phyloP scores from a whole-genome alignment of 805 yeast species.

The Saturnispora besseyi region DNA sequence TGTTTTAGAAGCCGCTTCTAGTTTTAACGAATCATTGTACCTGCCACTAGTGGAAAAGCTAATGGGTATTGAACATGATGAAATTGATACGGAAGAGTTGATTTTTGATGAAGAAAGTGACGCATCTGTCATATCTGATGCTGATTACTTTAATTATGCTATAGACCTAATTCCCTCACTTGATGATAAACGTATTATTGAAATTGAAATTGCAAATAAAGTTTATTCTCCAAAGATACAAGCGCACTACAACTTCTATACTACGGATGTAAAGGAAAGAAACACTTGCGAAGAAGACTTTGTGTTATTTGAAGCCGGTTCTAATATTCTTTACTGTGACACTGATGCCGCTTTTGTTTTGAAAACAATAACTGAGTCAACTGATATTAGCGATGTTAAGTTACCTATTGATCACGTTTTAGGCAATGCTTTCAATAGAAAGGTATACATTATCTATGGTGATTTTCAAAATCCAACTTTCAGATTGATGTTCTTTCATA shows the following conservation, averaged over 20 bases:
- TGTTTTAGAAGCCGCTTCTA: conserved; percentile 33
- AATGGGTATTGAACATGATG: conserved; percentile 18
- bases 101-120: conserved; percentile 7
- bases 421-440: conserved; percentile 35
- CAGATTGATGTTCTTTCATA: conserved; percentile 44
- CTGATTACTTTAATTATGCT: conserved; percentile 20
- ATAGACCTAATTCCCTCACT: conserved; percentile 11
- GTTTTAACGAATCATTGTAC: conserved; percentile 31
- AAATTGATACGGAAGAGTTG: conserved; percentile 11
- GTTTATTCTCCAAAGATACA: conserved; percentile 53
- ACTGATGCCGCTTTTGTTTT: conserved; percentile 74
- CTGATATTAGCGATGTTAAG: conserved; percentile 13
- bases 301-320: conserved; percentile 31
- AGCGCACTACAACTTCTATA: conserved; percentile 51
- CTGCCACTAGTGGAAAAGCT: conserved; percentile 25
- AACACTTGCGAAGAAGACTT: conserved; percentile 13
- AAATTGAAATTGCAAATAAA: conserved; percentile 39
- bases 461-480: conserved; percentile 45
- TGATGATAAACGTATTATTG: conserved; percentile 22
- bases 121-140: conserved; percentile 20
- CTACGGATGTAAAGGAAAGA: conserved; percentile 25
- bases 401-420: conserved; percentile 55
- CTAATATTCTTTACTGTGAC: conserved; percentile 45
- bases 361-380: conserved; percentile 39
- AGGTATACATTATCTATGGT: conserved; percentile 52